Base-by-base conservation (phyloP, 2,329 filamentous ascomycete genomes). In the Lachnellula occidentalis region DNA sequence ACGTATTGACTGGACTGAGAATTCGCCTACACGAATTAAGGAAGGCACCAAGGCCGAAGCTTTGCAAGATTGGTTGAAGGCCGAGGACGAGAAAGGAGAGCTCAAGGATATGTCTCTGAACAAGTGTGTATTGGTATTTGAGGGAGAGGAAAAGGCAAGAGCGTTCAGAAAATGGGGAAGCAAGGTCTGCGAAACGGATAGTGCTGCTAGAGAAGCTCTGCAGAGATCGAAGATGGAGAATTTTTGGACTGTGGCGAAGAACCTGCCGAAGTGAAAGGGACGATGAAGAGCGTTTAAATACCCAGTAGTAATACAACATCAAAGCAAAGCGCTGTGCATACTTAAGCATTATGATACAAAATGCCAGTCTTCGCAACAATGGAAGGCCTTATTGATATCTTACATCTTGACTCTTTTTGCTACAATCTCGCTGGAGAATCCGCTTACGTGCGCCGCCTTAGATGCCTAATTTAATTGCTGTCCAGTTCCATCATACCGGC, bases 1-100 rank as follows among this genome's bases (percentile, higher is more conserved):
- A 63, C 90, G 94, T 47, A 91, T 97, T 66, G 87, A 95, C 70
- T 99, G 95, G 94, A 88, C 87, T 2, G 92, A 97, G 69, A 96
- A 95, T 64, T 80, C 83, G 0, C 84, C 85, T 2, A 86, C 91
- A 0, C 78, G 78, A 39, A 74, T 83, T 42, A 78, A 78, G 48
- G 78, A 84, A 56, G 79, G 78, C 37, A 85, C 83, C 55, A 85
- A 85, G 54, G 77, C 79, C 54, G 82, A 81, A 55, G 79, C 81
- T 1, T 77, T 85, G 46, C 83, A 84, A 17, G 77, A 85, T 45
- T 96, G 91, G 90, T 76, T 96, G 47, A 81, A 86, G 57, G 84
- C 89, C 1, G 82, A 94, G 66, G 86, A 92, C 66, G 88, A 91
- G 55, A 78, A 84, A 9, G 90, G 90, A 2, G 79, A 86, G 45